Conservation (phyloP, 495 filamentous ascomycete genomes). For the Podospora bellae-mahoneyi region DNA sequence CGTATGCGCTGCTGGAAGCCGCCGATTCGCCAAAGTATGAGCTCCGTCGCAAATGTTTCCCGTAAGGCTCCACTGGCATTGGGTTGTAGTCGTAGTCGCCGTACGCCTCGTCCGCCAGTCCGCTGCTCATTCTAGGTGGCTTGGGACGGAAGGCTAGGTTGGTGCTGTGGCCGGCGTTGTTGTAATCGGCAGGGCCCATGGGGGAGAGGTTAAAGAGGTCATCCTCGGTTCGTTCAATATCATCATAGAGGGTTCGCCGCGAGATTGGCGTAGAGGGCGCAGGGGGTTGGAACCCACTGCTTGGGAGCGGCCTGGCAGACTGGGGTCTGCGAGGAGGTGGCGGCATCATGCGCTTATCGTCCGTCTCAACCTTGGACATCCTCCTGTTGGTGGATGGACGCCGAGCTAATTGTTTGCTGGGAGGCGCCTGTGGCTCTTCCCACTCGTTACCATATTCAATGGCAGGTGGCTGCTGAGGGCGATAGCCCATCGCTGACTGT, state of each 20-base stretch:
- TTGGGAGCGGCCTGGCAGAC: constrained; percentile 37
- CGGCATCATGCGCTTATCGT: constrained; percentile 41
- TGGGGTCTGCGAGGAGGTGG: constrained; percentile 37
- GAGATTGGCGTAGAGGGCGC: constrained; percentile 33
- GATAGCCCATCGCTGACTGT: constrained; percentile 44
- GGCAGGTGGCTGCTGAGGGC: constrained; percentile 24
- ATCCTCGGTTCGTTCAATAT: constrained; percentile 30
- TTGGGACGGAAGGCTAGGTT: constrained; percentile 17
- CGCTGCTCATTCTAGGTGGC: constrained; percentile 24
- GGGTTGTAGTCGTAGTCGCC: constrained; percentile 24
- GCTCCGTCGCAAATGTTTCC: constrained; percentile 26
- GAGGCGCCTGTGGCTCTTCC: constrained; percentile 16
- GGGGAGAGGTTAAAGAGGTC: constrained; percentile 37
- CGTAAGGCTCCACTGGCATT: constrained; percentile 27
- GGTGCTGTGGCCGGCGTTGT: constrained; percentile 17
- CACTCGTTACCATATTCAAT: constrained; percentile 36
- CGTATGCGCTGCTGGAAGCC: constrained; percentile 39
- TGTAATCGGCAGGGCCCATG: constrained; percentile 23
- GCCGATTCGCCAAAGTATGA: constrained; percentile 34
- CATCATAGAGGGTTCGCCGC: constrained; percentile 38
- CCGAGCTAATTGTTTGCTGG: constrained; percentile 31
- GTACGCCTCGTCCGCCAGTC: constrained; percentile 23
- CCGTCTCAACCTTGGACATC: constrained; percentile 32
- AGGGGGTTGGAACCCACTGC: constrained; percentile 35
- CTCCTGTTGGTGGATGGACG: constrained; percentile 41